Evolutionary conservation across 1,139 yeast species (phyloP), one percentile per base, ranked within the genome.

Genomic region (Suhomyces bokatorum): DNA sequence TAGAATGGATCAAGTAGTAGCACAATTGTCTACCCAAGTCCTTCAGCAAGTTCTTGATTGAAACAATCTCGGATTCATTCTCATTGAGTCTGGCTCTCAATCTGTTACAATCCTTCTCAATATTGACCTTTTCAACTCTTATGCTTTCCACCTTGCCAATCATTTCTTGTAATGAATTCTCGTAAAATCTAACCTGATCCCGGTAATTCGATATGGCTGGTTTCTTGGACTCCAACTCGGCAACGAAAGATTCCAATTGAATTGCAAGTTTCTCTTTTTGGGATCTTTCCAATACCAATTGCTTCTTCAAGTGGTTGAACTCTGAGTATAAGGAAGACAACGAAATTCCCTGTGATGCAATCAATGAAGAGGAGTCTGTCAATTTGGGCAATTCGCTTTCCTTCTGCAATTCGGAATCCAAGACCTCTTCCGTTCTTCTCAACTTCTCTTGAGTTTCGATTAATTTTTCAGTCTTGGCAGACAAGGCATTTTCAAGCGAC

Each of bases 1-100:
- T 78, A 6, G 84, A 73, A 57, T 88, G 91, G 11, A 85, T 78
- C 41, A 91, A 71, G 40, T 89, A 73, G 45, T 77, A 78, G 53
- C 88, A 88, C 14, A 93, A 77, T 61, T 93, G 98, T 35, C 85
- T 79, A 8, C 95, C 87, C 33, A 90, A 69, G 56, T 91, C 97
- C 31, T 75, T 68, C 42, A 85, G 78, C 52, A 86, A 81, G 51
- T 77, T 79, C 45, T 74, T 73, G 58, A 82, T 62, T 3, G 75
- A 65, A 2, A 64, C 63, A 9, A 77, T 64, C 49, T 79, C 78
- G 45, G 62, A 62, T 50, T 72, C 77, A 41, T 58, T 58, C 28
- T 70, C 75, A 57, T 54, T 63, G 49, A 60, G 70, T 63, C 55
- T 65, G 48, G 63, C 48, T 47, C 69, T 64, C 44, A 72, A 57